These are phyloP conservation scores for Tylopilus vinaceipallidus DNA, from an alignment of 768 basidiomycete species.

Conservation along the genomic window DNA sequence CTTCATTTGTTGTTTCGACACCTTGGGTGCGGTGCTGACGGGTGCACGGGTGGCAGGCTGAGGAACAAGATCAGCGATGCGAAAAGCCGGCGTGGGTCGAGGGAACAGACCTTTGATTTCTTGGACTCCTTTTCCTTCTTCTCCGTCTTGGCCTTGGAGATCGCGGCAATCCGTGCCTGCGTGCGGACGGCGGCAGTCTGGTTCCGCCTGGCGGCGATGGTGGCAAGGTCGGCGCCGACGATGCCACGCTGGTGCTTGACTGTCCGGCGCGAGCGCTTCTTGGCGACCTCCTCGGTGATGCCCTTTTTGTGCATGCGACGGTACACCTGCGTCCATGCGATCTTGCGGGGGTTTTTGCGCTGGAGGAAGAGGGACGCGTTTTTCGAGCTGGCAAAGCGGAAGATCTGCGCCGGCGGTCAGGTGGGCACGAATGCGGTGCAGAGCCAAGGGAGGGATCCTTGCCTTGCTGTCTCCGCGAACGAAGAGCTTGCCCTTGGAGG, in stretches of 20 bases:
- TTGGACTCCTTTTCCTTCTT: conserved; percentile 96
- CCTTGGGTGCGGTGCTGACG: conserved; percentile 67
- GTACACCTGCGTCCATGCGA: conserved; percentile 94
- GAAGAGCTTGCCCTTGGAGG: conserved; percentile 93
- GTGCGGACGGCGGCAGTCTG: conserved; percentile 84
- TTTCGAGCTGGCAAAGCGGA: conserved; percentile 94
- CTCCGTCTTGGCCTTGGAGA: conserved; percentile 91
- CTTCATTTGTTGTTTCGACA: conserved; percentile 97
- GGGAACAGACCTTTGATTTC: conserved; percentile 69
- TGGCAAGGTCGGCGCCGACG: conserved; percentile 90
- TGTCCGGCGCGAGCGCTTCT: conserved; percentile 95
- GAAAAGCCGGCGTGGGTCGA: neutral
- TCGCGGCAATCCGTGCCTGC: conserved; percentile 80
- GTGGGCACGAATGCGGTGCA: neutral
- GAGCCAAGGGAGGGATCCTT: conserved; percentile 18
- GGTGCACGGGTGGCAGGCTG: conserved; percentile 54
- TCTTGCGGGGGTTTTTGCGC: conserved; percentile 99
- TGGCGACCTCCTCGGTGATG: conserved; percentile 97
- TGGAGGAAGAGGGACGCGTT: conserved; percentile 96
- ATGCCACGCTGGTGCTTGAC: conserved; percentile 99
- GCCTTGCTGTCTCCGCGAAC: conserved; percentile 97
- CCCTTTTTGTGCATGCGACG: conserved; percentile 99
- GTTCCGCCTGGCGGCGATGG: conserved; percentile 90
- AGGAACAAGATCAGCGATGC: conserved; percentile 6
- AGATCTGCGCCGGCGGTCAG: conserved; percentile 55